These are phyloP conservation scores for Plectosphaerella sp. DNA, from an alignment of 2,329 filamentous ascomycete species.

Conservation along the genomic window DNA sequence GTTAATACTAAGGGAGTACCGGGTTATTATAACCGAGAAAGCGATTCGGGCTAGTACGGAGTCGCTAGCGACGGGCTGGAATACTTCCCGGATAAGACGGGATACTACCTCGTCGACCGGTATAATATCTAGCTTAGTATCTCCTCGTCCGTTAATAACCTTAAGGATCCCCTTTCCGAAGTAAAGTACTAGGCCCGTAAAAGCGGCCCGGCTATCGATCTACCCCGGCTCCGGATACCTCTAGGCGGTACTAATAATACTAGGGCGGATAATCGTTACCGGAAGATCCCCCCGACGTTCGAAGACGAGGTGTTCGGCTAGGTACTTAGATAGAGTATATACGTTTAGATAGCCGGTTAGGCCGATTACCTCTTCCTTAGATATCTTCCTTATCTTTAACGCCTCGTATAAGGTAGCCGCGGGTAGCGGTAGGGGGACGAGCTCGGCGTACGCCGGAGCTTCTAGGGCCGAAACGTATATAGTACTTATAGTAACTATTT, in stretches of 20 bases:
- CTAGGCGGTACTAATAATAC: slow-evolving; percentile 10
- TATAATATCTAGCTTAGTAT: slow-evolving; percentile 6
- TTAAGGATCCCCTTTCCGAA: slow-evolving; percentile 7
- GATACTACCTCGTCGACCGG: slow-evolving; percentile 10
- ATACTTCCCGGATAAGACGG: slow-evolving; percentile 8
- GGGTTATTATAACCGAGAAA: background rate
- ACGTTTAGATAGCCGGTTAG: slow-evolving; percentile 12
- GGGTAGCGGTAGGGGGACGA: too few relatives aligned
- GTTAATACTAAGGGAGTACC: background rate
- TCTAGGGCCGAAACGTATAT: slow-evolving; percentile 8
- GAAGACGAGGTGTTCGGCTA: slow-evolving; percentile 9
- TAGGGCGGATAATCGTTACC: slow-evolving; percentile 10
- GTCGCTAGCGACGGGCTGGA: background rate
- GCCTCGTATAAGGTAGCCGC: too few relatives aligned
- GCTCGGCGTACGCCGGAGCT: too few relatives aligned
- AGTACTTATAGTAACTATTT: slow-evolving; percentile 9
- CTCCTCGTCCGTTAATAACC: slow-evolving; percentile 9
- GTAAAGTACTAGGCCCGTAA: slow-evolving; percentile 7
- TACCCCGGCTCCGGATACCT: slow-evolving; percentile 9
- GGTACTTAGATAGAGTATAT: slow-evolving; percentile 12
- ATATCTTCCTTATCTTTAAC: too few relatives aligned
- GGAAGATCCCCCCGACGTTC: slow-evolving; percentile 4
- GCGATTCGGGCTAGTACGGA: background rate
- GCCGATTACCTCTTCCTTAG: too few relatives aligned
- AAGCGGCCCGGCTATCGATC: slow-evolving; percentile 12